A percentile compares a stretch with the other conserved stretches of the same genome.
Evolutionary conservation across 2,329 filamentous ascomycete genomes (phyloP).

Genomic region (Stachybotrys chlorohalonatus): DNA sequence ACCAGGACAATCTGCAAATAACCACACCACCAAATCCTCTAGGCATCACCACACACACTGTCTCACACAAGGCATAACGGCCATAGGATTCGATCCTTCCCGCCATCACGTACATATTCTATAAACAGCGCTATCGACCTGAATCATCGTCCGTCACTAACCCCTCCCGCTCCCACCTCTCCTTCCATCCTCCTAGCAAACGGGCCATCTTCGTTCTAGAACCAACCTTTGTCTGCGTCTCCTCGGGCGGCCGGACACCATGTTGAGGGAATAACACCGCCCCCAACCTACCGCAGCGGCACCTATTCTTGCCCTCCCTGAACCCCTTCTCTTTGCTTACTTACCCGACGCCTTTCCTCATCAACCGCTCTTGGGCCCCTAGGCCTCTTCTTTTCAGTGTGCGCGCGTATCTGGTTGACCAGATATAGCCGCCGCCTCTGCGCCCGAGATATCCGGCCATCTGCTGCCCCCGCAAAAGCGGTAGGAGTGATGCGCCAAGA

Average conservation of each 20-base stretch:
- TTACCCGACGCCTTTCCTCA: too few species aligned
- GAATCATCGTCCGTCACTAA: neutral
- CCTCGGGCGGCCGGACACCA: neutral
- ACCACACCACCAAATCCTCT: neutral
- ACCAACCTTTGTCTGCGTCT: neutral
- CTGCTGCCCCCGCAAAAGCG: neutral
- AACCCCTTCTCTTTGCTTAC: too few species aligned
- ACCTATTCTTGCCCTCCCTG: neutral
- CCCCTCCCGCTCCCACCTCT: neutral
- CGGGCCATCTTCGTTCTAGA: neutral
- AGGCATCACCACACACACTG: neutral
- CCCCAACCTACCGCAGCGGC: too few species aligned
- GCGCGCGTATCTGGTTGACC: too few species aligned
- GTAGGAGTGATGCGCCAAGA: neutral
- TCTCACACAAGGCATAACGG: neutral
- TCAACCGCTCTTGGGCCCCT: too few species aligned
- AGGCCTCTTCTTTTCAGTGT: too few species aligned
- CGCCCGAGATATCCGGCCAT: neutral
- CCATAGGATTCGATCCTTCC: neutral
- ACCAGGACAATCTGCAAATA: neutral
- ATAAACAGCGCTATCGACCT: neutral
- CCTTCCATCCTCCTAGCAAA: neutral
- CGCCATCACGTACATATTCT: neutral
- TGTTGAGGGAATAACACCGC: neutral
- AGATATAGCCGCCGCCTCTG: neutral